Evolutionary conservation across 1,284 basidiomycete genomes (phyloP), one percentile per base, ranked within the genome.

Genomic region (Sphagnurus paluster): DNA sequence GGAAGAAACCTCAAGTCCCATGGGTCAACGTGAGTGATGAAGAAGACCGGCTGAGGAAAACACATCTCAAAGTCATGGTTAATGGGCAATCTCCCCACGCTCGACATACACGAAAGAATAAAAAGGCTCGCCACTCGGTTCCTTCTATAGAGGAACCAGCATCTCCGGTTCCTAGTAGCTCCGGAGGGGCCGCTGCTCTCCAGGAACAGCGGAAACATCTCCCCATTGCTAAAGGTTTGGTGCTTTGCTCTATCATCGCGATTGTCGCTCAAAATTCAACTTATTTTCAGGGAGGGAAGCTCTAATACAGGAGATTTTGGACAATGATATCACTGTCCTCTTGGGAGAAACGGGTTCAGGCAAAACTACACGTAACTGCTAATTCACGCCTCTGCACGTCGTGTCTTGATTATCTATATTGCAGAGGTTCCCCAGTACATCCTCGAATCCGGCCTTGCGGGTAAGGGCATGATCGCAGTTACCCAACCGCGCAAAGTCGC

Each of bases 261-360:
- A 9, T 29, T 20, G 37, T 14, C 23, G 33, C 36, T 44, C 29
- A 39, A 32, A 52, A 39, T 42, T 17, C 35, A 32, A 30, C 34
- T 49, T 26, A 17, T n/a, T 11, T 24, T 19, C 56, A 93, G 92
- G 89, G 39, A 83, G 80, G 59, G 80, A 87, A 21, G 81, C 83
- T 29, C 79, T 97, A 23, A 68, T 94, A 23, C 74, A 84, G 44
- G 82, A 86, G 61, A 84, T 96, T 41, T 68, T 76, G 34, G 71
- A 79, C 36, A 84, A 96, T 65, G 90, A 97, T 63, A 93, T 97
- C 3, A 89, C 90, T 1, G 84, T 99, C 41, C 77, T 99, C 19
- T 75, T 99, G 13, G 96, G 95, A 43, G 96, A 99, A 70, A 99
- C 96, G 0, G 97, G 96, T 28, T 97, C 93, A 20, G 96, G 96